These are phyloP conservation scores for Cryptococcus hybrid DNA, from an alignment of 1,284 basidiomycete genomes.

Conservation along the genomic window DNA sequence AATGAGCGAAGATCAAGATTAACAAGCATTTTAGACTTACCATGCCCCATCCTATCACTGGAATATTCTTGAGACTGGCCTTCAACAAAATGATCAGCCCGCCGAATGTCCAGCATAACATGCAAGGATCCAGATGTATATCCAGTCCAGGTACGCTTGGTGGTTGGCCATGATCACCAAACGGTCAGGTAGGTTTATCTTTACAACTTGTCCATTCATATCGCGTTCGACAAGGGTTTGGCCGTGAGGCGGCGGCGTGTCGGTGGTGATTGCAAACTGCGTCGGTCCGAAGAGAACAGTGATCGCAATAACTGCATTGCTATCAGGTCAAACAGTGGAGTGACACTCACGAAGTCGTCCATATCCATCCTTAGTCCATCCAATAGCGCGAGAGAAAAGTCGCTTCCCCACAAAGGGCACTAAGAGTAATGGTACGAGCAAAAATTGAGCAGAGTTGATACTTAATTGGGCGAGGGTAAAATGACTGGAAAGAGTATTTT, in stretches of 20 bases:
- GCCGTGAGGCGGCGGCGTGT: constrained; percentile 32
- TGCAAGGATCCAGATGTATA: constrained; percentile 81
- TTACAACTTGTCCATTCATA: constrained; percentile 57
- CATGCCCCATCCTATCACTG: constrained; percentile 81
- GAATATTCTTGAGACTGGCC: constrained; percentile 81
- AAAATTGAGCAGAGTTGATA: constrained; percentile 68
- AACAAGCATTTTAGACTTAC: constrained; percentile 14
- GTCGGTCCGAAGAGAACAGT: constrained; percentile 81
- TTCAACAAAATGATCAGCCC: constrained; percentile 84
- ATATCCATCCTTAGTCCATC: constrained; percentile 79
- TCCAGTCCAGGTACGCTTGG: constrained; percentile 82
- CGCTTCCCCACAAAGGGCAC: constrained; percentile 45
- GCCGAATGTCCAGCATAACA: constrained; percentile 66
- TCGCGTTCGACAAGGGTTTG: constrained; percentile 55
- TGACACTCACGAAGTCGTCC: constrained; percentile 63
- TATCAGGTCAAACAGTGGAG: constrained; percentile 2
- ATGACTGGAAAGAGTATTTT: constrained; percentile 61
- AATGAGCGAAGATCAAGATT: neutral
- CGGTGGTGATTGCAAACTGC: constrained; percentile 63
- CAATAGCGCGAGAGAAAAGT: constrained; percentile 65
- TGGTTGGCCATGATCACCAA: constrained; percentile 78
- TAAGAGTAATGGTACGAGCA: constrained; percentile 58
- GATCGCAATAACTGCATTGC: constrained; percentile 34
- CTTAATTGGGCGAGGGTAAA: constrained; percentile 68
- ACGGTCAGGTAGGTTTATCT: constrained; percentile 69